Base-by-base conservation (phyloP, 768 basidiomycete species). In the Leucocoprinus sp. region DNA sequence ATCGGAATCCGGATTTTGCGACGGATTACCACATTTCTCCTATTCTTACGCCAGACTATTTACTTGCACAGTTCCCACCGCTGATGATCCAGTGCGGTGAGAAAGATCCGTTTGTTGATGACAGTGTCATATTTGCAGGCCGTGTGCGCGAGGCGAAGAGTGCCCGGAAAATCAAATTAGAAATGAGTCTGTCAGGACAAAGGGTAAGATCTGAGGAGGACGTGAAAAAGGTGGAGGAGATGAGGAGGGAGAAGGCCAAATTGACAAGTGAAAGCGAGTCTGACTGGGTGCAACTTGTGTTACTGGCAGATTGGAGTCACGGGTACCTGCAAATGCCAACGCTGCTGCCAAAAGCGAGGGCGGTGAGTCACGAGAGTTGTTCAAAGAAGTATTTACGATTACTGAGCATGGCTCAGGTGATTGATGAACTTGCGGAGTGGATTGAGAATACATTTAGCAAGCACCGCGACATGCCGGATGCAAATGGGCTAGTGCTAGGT, bases 1-100 rank as follows among this genome's bases (percentile, higher is more conserved):
- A 88, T 57, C 84, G 82, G 42, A 86, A 91, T 60, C 96, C 96
- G 5, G 93, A 98, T 62, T 93, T 99, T 60, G 78, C 80, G 45
- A 85, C 84, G 14, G 93, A 99, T 69, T 98, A 97, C 64, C 84
- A 90, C 66, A 81, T 99, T 54, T 97, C 95, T 14, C 96, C 96
- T 1, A 86, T 99, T 55, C 75, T 98, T 40, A 79, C 93, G 5
- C 95, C 95, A 4, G 69, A 73, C 39, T 69, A 78, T 43, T 69
- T 97, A 2, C 78, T 99, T 9, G 91, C 89, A 1, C 84, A 90
- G 55, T 98, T 97, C 65, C 96, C 96, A 22, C 92, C 90, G 8
- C 74, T 97, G 34, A 75, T 93, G 50, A 80, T 98, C 74, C 88
- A 93, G 57, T 93, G 90, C 54, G 96, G 96, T 14, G 96, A 98